These are phyloP conservation scores for Pythium diclinum DNA, from an alignment of 352 stramenopile genomes.

Conservation along the genomic window DNA sequence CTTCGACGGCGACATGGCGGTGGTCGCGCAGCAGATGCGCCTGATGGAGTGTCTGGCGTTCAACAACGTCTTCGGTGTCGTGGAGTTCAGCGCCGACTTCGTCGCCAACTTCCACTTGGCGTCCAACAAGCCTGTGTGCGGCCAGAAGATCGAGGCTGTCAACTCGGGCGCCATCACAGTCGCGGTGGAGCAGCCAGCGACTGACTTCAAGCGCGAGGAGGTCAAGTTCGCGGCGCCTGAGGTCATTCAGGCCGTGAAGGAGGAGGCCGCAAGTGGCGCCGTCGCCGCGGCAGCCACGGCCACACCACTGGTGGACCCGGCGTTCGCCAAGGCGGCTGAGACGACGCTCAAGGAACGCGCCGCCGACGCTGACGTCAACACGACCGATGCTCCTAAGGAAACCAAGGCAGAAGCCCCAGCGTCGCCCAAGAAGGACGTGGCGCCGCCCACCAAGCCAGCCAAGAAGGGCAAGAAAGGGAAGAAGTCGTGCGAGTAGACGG, in stretches of 20 bases:
- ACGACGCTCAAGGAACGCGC: slow-evolving; percentile 28
- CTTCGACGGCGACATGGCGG: slow-evolving; percentile 58
- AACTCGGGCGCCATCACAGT: slow-evolving; percentile 42
- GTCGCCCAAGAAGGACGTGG: too few relatives aligned
- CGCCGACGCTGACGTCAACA: neutral
- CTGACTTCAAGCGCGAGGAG: slow-evolving; percentile 40
- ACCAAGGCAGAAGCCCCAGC: neutral
- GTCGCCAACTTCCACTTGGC: slow-evolving; percentile 54
- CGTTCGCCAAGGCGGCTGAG: slow-evolving; percentile 36
- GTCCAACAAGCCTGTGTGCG: slow-evolving; percentile 42
- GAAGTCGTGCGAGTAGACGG: too few relatives aligned
- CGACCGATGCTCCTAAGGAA: too few relatives aligned
- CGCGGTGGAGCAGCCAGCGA: slow-evolving; percentile 34
- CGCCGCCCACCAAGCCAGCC: too few relatives aligned
- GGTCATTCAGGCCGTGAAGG: slow-evolving; percentile 44
- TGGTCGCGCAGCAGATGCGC: slow-evolving; percentile 59
- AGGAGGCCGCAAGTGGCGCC: neutral
- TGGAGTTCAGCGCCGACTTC: slow-evolving; percentile 46
- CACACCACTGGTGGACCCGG: slow-evolving; percentile 32
- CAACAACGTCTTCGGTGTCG: slow-evolving; percentile 45
- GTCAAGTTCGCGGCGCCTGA: slow-evolving; percentile 45
- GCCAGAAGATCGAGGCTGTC: slow-evolving; percentile 50
- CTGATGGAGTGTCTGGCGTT: slow-evolving; percentile 64
- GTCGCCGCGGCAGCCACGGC: neutral
- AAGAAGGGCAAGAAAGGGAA: too few relatives aligned